Base-by-base conservation (phyloP, 192 early-diverging fungal genomes). In the Umbelopsis vinacea region DNA sequence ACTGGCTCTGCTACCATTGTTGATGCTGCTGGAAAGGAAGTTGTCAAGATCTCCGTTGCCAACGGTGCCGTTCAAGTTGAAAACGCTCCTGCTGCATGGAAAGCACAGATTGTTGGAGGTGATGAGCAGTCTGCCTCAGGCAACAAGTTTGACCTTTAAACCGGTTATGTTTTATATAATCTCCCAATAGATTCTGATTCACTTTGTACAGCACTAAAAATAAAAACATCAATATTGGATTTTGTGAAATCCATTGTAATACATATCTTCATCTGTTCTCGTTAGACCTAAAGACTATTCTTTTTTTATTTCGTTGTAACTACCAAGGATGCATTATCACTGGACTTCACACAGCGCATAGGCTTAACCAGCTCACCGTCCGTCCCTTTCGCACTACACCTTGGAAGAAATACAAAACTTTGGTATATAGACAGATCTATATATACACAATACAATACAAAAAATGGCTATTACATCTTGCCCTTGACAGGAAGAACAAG, bases 401-500 rank as follows among this genome's bases (percentile, higher is more conserved):
- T 29, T 29, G 29, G 40, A 43, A 12, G 11, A 6, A 43, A 43
- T 43, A 43, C 40, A 43, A 7, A n/a, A 43, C 40, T 43, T 11
- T 43, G 40, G 40, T 43, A 43, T 43, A 29, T 29, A 29, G 1
- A 29, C 29, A 43, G 40, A 43, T 0, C 11, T 43, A 43, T 43
- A 12, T 12, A 43, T 43, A 43, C 40, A 43, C 40, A 43, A 43
- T 43, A 43, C 1, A 43, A 43, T 43, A 43, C 40, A 43, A 7
- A 6, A 43, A 43, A 43, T 11, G 2, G 40, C 6, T 43, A 43
- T 43, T 66, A 67, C 43, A 63, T 0, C 21, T 66, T 67, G 46
- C 19, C 33, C 52, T 69, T 46, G 57, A 26, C 29, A 15, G 71
- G 71, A 54, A 45, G 8, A 15, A 77, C 57, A n/a, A 45, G 35